A percentile compares a stretch with the other conserved stretches of the same genome.
These are phyloP conservation scores for Aspergillus japonicus DNA, from an alignment of 2,329 filamentous ascomycete species.

Conservation along the genomic window DNA sequence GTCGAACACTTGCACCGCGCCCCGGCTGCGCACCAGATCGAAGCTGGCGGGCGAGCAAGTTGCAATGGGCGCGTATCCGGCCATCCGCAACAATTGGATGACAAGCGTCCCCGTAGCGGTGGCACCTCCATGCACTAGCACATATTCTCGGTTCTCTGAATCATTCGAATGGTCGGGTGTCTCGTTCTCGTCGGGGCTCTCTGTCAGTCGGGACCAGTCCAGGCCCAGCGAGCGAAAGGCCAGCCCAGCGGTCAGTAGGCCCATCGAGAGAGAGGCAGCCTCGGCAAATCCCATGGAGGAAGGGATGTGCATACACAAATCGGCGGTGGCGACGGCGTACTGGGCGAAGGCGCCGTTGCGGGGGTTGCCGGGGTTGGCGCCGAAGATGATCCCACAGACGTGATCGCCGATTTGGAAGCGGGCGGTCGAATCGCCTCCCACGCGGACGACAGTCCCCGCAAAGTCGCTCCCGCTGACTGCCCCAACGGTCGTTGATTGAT, in stretches of 20 bases:
- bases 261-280: slow-evolving; percentile 34
- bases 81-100: slow-evolving; percentile 44
- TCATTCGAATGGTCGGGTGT: too few relatives aligned
- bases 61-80: slow-evolving; percentile 44
- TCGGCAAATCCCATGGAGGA: slow-evolving; percentile 30
- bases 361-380: slow-evolving; percentile 28
- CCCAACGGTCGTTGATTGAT: slow-evolving; percentile 5
- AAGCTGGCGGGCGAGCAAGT: slow-evolving; percentile 49
- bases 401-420: slow-evolving; percentile 32
- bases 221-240: slow-evolving; percentile 1
- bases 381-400: slow-evolving; percentile 35
- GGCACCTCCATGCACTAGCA: slow-evolving; percentile 50
- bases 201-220: too few relatives aligned
- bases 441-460: slow-evolving; percentile 10
- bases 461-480: slow-evolving; percentile 15
- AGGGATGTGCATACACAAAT: slow-evolving; percentile 33
- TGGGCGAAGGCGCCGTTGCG: slow-evolving; percentile 39
- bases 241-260: slow-evolving; percentile 28
- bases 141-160: slow-evolving; percentile 16
- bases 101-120: slow-evolving; percentile 47
- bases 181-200: slow-evolving; percentile 9
- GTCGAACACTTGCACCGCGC: slow-evolving; percentile 50
- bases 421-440: slow-evolving; percentile 3
- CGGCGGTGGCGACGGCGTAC: slow-evolving; percentile 31
- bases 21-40: slow-evolving; percentile 42